phyloP scores from a whole-genome alignment of 192 early-diverging fungal genomes.

The Piromyces finnis region DNA sequence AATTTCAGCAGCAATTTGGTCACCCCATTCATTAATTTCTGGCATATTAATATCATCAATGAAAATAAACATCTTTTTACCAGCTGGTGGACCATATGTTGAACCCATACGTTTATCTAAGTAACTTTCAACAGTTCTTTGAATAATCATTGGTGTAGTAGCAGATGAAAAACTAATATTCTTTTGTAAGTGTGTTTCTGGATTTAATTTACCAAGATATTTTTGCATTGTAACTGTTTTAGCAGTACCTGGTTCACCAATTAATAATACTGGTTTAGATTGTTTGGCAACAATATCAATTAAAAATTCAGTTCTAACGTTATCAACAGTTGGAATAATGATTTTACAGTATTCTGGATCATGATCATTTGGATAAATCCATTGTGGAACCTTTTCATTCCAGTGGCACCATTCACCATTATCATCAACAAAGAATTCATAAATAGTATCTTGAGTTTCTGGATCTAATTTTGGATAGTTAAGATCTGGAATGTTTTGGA shows the following conservation, averaged over 20 bases:
- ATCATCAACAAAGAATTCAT: slow-evolving; percentile 40
- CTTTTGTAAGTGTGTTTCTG: slow-evolving; percentile 39
- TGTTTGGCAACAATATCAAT: slow-evolving; percentile 38
- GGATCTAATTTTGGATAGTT: slow-evolving; percentile 35
- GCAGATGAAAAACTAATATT: slow-evolving; percentile 39
- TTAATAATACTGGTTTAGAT: slow-evolving; percentile 30
- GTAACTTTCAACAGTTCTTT: slow-evolving; percentile 38
- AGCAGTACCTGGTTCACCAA: slow-evolving; percentile 44
- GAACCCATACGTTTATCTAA: slow-evolving; percentile 48
- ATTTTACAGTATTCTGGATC: slow-evolving; percentile 46
- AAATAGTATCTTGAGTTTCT: slow-evolving; percentile 29
- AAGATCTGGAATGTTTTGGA: slow-evolving; percentile 26
- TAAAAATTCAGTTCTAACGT: slow-evolving; percentile 37
- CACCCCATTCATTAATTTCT: slow-evolving; percentile 52
- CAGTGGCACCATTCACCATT: slow-evolving; percentile 39
- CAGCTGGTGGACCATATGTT: slow-evolving; percentile 43
- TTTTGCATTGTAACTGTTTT: slow-evolving; percentile 41
- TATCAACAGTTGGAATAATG: slow-evolving; percentile 46
- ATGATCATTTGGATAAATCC: slow-evolving; percentile 30
- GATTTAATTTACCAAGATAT: slow-evolving; percentile 34
- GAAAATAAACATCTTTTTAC: slow-evolving; percentile 45
- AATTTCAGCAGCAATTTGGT: slow-evolving; percentile 42
- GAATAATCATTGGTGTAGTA: slow-evolving; percentile 37
- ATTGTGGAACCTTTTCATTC: slow-evolving; percentile 28
- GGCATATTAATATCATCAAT: slow-evolving; percentile 52